A percentile compares a stretch with the other conserved stretches of the same genome.
Conservation (phyloP, 768 basidiomycete species). For the Pleurotus pulmonarius region DNA sequence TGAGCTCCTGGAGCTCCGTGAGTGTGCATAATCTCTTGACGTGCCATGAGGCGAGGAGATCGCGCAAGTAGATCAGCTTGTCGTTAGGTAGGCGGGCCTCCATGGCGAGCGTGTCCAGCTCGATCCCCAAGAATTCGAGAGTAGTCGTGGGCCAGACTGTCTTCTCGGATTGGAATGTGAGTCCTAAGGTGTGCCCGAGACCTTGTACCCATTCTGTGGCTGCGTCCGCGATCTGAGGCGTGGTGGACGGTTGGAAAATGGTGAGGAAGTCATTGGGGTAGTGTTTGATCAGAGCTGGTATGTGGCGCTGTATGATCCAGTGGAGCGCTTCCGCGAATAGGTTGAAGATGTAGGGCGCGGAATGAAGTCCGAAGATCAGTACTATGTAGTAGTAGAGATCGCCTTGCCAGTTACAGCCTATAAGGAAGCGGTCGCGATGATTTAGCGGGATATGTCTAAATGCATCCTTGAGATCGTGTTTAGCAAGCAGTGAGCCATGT, state of each 20-base stretch:
- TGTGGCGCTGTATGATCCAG: slow-evolving; percentile 35
- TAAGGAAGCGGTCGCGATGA: no score
- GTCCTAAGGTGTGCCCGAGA: slow-evolving; percentile 22
- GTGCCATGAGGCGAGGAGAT: background rate
- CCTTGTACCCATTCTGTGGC: slow-evolving; percentile 26
- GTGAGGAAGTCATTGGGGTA: slow-evolving; percentile 33
- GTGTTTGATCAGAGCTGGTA: slow-evolving; percentile 25
- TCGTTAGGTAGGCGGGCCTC: slow-evolving; percentile 10
- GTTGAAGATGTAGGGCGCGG: slow-evolving; percentile 30
- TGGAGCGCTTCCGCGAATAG: slow-evolving; percentile 36
- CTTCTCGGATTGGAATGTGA: slow-evolving; percentile 25
- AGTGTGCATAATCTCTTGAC: background rate
- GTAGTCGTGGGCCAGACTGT: slow-evolving; percentile 18
- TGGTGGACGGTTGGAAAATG: slow-evolving; percentile 15
- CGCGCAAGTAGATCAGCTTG: slow-evolving; percentile 9
- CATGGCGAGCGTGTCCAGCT: background rate
- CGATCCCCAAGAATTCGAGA: no score
- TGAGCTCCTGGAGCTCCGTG: slow-evolving; percentile 11
- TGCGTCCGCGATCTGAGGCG: background rate
- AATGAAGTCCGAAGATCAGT: slow-evolving; percentile 13
- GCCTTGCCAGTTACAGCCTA: background rate
- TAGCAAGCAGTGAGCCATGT: no score
- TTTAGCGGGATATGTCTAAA: no score
- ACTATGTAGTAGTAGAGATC: slow-evolving; percentile 7
- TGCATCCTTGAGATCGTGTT: no score